These are phyloP conservation scores for Xerocomellus amylosporus DNA, from an alignment of 768 basidiomycete species.

Conservation along the genomic window DNA sequence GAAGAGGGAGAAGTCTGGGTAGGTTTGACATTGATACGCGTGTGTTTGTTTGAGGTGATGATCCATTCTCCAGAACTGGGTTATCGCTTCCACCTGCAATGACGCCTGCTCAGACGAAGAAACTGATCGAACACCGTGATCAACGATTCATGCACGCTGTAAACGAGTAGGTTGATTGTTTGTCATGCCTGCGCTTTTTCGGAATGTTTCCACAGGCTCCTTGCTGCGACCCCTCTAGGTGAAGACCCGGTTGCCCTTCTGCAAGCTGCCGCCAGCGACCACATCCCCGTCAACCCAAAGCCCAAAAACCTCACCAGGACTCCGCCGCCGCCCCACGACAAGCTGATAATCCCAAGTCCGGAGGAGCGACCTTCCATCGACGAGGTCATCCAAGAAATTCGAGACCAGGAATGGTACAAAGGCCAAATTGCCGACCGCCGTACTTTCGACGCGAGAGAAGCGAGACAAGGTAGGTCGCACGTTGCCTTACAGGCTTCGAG, in stretches of 20 bases:
- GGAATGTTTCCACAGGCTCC: constrained; percentile 42
- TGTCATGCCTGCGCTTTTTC: not conserved
- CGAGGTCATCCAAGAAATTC: constrained; percentile 56
- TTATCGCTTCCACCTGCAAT: constrained; percentile 36
- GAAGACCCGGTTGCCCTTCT: constrained; percentile 66
- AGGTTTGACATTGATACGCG: not conserved
- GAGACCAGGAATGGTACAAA: constrained; percentile 60
- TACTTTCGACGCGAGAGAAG: constrained; percentile 51
- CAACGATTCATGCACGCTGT: constrained; percentile 61
- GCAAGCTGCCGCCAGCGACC: constrained; percentile 62
- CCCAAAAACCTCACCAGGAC: not conserved
- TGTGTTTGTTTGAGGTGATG: not conserved
- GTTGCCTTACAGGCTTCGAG: not conserved
- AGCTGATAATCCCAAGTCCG: constrained; percentile 36
- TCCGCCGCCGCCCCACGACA: constrained; percentile 5
- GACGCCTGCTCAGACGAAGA: constrained; percentile 58
- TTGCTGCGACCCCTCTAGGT: constrained; percentile 45
- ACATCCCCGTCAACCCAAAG: constrained; percentile 66
- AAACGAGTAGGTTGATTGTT: constrained; percentile 50
- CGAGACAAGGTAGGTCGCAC: constrained; percentile 44
- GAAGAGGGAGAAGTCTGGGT: constrained; percentile 31
- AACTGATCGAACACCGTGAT: constrained; percentile 70
- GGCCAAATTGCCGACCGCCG: constrained; percentile 64
- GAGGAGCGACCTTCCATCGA: constrained; percentile 57
- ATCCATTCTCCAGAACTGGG: constrained; percentile 12